These are phyloP conservation scores for Clathrospora elynae DNA, from an alignment of 2,329 filamentous ascomycete species.

Conservation along the genomic window DNA sequence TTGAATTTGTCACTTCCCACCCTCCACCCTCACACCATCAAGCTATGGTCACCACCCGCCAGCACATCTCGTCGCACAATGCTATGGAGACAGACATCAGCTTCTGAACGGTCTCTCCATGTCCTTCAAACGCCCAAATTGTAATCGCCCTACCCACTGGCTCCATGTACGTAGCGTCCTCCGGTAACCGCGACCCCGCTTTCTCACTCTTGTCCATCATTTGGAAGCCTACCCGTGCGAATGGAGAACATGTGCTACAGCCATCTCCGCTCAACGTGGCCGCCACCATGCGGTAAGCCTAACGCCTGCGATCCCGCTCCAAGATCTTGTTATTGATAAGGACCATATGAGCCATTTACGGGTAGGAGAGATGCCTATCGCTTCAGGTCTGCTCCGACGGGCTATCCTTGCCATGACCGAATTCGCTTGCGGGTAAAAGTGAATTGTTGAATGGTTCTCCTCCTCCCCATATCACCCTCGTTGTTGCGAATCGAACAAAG, in stretches of 20 bases:
- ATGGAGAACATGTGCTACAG: background rate
- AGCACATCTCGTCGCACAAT: slow-evolving; percentile 11
- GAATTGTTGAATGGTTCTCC: too few species aligned
- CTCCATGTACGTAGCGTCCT: slow-evolving; percentile 1
- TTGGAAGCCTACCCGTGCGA: background rate
- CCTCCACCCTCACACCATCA: background rate
- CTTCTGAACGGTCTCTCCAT: background rate
- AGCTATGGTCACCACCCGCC: background rate
- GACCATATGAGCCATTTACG: too few species aligned
- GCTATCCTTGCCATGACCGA: too few species aligned
- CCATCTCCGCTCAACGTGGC: slow-evolving; percentile 9
- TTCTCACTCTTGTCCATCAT: background rate
- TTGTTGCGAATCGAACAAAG: too few species aligned
- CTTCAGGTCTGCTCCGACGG: too few species aligned
- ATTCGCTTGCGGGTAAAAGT: too few species aligned
- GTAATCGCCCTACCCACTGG: background rate
- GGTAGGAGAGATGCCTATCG: too few species aligned
- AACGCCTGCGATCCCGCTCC: too few species aligned
- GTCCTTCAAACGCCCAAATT: background rate
- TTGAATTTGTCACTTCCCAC: too few species aligned
- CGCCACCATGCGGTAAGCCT: slow-evolving; percentile 1
- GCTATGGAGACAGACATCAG: background rate
- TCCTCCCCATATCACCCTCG: too few species aligned
- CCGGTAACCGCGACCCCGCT: background rate
- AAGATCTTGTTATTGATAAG: too few species aligned